Percentiles rank a stretch among this genome's conserved stretches.
Conservation (phyloP, 176 grass and related monocot genomes). For the Hordeum vulgare region DNA sequence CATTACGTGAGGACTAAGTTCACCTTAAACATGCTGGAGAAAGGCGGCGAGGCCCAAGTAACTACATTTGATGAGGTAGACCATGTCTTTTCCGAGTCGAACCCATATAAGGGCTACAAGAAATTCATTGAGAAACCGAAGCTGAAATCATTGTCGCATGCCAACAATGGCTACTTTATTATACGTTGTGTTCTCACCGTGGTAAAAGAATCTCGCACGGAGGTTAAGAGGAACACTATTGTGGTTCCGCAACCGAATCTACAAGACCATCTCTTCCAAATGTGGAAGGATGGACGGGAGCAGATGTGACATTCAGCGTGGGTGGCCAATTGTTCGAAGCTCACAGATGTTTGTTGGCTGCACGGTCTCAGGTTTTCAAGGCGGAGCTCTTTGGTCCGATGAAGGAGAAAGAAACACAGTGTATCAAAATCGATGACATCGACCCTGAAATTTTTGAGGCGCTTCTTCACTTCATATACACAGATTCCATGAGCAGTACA, state of each 20-base stretch:
- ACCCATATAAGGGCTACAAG: background rate
- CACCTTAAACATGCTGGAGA: background rate
- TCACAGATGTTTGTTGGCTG: background rate
- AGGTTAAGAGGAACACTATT: background rate
- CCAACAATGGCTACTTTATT: background rate
- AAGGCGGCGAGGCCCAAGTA: background rate
- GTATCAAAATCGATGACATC: background rate
- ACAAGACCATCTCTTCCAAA: background rate
- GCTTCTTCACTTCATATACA: conserved; percentile 20
- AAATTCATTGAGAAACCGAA: background rate
- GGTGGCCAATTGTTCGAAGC: background rate
- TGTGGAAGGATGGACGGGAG: background rate
- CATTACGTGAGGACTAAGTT: background rate
- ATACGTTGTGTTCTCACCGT: conserved; percentile 1
- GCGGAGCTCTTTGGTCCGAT: conserved; percentile 16
- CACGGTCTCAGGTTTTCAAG: background rate
- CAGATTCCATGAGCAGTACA: background rate
- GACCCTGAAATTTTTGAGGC: background rate
- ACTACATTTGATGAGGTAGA: background rate
- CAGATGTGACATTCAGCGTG: background rate
- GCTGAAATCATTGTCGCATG: background rate
- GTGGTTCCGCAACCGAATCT: background rate
- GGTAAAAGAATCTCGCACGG: background rate
- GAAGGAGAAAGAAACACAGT: conserved; percentile 3
- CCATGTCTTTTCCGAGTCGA: background rate